Base-by-base conservation (phyloP, 2,329 filamentous ascomycete genomes). In the Neoarthrinium moseri region DNA sequence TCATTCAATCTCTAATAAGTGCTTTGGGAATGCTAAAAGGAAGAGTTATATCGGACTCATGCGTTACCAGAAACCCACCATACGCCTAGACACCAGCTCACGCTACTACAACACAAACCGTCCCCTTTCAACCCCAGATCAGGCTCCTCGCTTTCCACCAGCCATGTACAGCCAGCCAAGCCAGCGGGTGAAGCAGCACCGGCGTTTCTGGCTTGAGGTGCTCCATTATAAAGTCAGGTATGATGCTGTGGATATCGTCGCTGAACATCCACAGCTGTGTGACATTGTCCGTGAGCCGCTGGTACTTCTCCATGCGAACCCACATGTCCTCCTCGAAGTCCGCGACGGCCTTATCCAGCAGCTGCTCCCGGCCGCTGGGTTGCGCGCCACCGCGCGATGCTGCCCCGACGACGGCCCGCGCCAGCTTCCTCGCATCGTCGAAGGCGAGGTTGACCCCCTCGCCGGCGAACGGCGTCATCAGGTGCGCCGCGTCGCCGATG, bases 381-480 rank as follows among this genome's bases (percentile, higher is more conserved):
- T n/a, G n/a, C 4, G 20, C 45, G 23, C 55, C 54, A 6, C 55
- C 53, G 10, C 12, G 50, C 17, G 60, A 41, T 2, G 52, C 48
- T 2, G 59, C 56, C 7, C 50, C 48, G 39, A 67, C 55, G 49
- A 80, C 73, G 6, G 68, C 65, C 23, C 64, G 56, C 0, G 72
- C 73, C 17, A 84, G 65, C 18, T 70, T 59, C 49, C 75, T 58
- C 6, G 78, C 72, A 57, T 84, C 80, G 37, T 72, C 67, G 58
- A 85, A 70, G 2, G 71, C 78, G 17, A 74, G 64, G 54, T 84
- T 84, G 21, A 83, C 79, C 2, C 80, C 80, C 47, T 81, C 79
- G 5, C 81, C 81, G 2, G 74, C 75, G 50, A 75, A 80, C 0
- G 77, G 76, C 1, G 74, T 72, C 77, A 81, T 81, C 18, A 82